Conservation (phyloP, 805 yeast species). For the Yarrowia sp. region DNA sequence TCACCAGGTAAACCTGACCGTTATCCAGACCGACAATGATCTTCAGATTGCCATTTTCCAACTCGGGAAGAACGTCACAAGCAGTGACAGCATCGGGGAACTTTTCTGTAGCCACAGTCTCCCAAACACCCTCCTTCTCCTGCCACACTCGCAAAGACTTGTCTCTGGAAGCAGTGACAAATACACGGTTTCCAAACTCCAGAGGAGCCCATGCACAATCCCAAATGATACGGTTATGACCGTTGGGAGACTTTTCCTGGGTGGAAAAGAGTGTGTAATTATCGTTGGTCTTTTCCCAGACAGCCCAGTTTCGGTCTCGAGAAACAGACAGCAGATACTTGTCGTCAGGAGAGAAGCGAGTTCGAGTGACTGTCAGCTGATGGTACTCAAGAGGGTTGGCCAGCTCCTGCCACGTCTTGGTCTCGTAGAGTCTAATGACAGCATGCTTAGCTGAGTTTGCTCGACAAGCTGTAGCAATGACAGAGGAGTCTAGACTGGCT, state of each 20-base stretch:
- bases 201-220: conserved; percentile 83
- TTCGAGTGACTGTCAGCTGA: conserved; percentile 76
- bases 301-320: conserved; percentile 80
- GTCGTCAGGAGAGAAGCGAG: conserved; percentile 70
- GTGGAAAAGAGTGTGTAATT: conserved; percentile 42
- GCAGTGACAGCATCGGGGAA: conserved; percentile 63
- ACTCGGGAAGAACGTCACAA: conserved; percentile 45
- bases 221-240: conserved; percentile 92
- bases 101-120: conserved; percentile 43
- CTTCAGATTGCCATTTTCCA: conserved; percentile 29
- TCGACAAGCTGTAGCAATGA: conserved; percentile 86
- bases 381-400: conserved; percentile 64
- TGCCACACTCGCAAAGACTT: conserved; percentile 73
- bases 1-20: conserved; percentile 54
- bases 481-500: conserved; percentile 55
- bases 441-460: conserved; percentile 85
- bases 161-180: conserved; percentile 86
- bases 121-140: conserved; percentile 37
- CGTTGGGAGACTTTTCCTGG: conserved; percentile 50
- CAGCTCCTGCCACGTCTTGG: conserved; percentile 56
- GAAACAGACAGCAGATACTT: conserved; percentile 68
- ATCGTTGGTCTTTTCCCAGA: conserved; percentile 54
- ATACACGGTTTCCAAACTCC: conserved; percentile 37
- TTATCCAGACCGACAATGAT: conserved; percentile 68
- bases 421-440: conserved; percentile 70